phyloP scores from a whole-genome alignment of 2,329 filamentous ascomycete species.

The Fusarium pseudograminearum region DNA sequence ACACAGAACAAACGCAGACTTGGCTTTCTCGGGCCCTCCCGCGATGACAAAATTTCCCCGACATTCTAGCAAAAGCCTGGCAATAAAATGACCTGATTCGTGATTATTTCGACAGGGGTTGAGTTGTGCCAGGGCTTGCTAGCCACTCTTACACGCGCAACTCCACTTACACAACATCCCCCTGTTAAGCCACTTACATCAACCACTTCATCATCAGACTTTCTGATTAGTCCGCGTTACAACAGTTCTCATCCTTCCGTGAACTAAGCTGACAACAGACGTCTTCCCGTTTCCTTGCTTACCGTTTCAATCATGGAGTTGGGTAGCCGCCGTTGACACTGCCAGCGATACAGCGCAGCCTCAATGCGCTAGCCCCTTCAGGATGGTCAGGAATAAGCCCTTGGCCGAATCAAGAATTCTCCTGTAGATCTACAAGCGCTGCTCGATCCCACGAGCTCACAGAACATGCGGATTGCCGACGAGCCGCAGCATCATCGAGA shows the following conservation, averaged over 20 bases:
- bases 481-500: background rate
- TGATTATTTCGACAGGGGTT: background rate
- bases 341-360: background rate
- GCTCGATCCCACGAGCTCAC: background rate
- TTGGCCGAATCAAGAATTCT: background rate
- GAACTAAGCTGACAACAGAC: background rate
- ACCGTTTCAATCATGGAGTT: background rate
- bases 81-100: background rate
- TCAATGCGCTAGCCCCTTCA: background rate
- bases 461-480: background rate
- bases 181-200: background rate
- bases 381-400: background rate
- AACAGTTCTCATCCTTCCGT: background rate
- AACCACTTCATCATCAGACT: background rate
- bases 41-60: background rate
- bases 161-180: background rate
- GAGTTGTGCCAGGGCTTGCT: background rate
- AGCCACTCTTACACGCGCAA: background rate
- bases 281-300: rapidly evolving
- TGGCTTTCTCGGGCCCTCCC: background rate
- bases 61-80: background rate
- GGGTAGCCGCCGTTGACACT: background rate
- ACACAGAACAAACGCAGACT: background rate
- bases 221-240: background rate
- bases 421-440: background rate